phyloP scores from a whole-genome alignment of 306 rosid genomes.

The Sophora flavescens region DNA sequence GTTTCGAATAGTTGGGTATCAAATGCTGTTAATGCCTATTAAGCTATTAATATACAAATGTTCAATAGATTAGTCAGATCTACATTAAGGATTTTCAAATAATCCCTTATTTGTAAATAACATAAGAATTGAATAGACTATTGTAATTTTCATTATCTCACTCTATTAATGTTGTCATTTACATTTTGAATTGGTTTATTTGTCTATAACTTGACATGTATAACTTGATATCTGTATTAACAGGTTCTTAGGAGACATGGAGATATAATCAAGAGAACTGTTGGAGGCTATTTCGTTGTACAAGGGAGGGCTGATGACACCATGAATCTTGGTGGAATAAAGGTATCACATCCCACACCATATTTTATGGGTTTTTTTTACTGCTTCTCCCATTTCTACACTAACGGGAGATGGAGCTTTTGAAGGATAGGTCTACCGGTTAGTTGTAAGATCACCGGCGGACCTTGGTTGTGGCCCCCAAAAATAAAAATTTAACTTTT shows the following conservation, averaged over 20 bases:
- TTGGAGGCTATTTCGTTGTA: constrained; percentile 70
- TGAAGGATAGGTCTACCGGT: neutral
- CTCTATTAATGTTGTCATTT: neutral
- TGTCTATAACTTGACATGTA: neutral
- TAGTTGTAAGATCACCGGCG: no score
- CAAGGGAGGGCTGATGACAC: constrained; percentile 97
- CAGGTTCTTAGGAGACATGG: constrained; percentile 90
- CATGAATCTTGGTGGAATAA: constrained; percentile 95
- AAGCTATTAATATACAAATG: neutral
- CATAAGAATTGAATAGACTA: neutral
- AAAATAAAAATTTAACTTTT: no score
- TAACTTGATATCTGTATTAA: constrained; percentile 29
- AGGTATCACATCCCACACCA: constrained; percentile 58
- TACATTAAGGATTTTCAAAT: constrained; percentile 14
- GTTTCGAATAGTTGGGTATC: constrained; percentile 4
- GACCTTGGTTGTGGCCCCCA: no score
- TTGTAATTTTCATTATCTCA: neutral
- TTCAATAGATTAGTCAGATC: neutral
- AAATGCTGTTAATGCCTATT: neutral
- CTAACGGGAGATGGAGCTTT: neutral
- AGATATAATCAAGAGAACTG: constrained; percentile 76
- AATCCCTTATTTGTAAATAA: constrained; percentile 17
- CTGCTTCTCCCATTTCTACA: neutral
- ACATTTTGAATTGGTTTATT: constrained; percentile 25
- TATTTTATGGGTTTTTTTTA: neutral